phyloP scores from a whole-genome alignment of 352 stramenopile genomes.

The Pythium rhizo-oryzae region DNA sequence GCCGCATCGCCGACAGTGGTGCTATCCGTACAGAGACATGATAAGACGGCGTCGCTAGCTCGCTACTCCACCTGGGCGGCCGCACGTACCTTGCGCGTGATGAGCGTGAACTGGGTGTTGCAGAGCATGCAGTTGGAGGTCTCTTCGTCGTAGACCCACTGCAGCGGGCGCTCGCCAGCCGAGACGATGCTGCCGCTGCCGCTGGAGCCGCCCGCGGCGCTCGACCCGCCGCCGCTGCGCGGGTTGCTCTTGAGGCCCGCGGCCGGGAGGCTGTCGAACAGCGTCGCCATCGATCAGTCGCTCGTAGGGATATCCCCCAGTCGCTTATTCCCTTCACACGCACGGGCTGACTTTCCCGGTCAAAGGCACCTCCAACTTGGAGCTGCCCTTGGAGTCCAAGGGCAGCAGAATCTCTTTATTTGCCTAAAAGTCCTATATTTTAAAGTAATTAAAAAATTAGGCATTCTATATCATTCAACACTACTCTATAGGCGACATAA shows the following conservation, averaged over 20 bases:
- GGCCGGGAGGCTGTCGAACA: constrained; percentile 72
- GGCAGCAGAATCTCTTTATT: neutral
- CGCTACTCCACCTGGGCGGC: neutral
- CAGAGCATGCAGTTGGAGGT: constrained; percentile 88
- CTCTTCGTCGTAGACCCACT: constrained; percentile 88
- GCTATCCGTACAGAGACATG: constrained; percentile 35
- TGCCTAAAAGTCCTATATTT: neutral
- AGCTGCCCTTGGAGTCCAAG: too few relatives aligned
- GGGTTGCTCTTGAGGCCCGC: constrained; percentile 54
- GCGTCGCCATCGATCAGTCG: constrained; percentile 51
- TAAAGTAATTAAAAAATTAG: neutral
- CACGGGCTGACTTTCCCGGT: neutral
- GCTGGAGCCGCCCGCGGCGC: constrained; percentile 8
- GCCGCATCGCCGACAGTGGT: constrained; percentile 83
- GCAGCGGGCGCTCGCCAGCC: constrained; percentile 56
- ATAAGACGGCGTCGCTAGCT: neutral
- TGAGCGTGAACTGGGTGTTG: constrained; percentile 81
- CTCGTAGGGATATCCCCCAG: neutral
- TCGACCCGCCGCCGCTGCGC: constrained; percentile 39
- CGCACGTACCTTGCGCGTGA: constrained; percentile 72
- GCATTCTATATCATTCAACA: neutral
- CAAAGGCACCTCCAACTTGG: too few relatives aligned
- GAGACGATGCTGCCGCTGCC: constrained; percentile 13
- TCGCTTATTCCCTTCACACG: neutral
- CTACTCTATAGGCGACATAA: neutral